These are phyloP conservation scores for Amanita rubescens DNA, from an alignment of 768 basidiomycete genomes.

Conservation along the genomic window DNA sequence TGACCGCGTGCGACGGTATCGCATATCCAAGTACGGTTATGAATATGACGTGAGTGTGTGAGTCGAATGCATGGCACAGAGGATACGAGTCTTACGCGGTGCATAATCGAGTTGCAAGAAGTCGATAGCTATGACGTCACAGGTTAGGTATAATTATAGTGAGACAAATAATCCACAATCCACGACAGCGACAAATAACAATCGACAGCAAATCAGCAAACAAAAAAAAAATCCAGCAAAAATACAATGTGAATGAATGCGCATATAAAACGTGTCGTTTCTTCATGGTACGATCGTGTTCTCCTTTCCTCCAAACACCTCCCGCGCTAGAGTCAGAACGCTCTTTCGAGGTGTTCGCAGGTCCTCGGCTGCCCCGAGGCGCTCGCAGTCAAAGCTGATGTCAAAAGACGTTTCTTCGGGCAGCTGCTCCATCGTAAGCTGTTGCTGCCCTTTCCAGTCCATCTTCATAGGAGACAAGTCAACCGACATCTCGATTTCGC, in stretches of 20 bases:
- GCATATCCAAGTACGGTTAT: not conserved
- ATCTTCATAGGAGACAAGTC: constrained; percentile 5
- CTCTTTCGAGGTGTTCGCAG: constrained; percentile 16
- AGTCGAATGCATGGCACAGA: not conserved
- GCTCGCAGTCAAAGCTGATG: constrained; percentile 20
- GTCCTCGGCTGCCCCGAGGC: constrained; percentile 10
- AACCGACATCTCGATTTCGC: not conserved
- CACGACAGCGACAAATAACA: not conserved
- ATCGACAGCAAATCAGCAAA: not conserved
- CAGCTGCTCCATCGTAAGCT: constrained; percentile 12
- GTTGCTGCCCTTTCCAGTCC: constrained; percentile 5
- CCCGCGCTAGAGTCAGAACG: constrained; percentile 21
- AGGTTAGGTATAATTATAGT: not conserved
- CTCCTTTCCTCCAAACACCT: constrained; percentile 44
- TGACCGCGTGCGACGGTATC: not conserved
- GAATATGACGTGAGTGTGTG: not conserved
- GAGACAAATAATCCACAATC: not conserved
- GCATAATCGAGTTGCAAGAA: no score
- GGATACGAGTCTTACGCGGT: not conserved
- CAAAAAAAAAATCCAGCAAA: no score
- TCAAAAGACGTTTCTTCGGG: constrained; percentile 11
- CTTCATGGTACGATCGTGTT: constrained; percentile 27
- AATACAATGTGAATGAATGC: not conserved
- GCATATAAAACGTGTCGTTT: not conserved
- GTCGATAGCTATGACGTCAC: no score